Conservation (phyloP, 345 rosid species). For the Corymbia maculata region DNA sequence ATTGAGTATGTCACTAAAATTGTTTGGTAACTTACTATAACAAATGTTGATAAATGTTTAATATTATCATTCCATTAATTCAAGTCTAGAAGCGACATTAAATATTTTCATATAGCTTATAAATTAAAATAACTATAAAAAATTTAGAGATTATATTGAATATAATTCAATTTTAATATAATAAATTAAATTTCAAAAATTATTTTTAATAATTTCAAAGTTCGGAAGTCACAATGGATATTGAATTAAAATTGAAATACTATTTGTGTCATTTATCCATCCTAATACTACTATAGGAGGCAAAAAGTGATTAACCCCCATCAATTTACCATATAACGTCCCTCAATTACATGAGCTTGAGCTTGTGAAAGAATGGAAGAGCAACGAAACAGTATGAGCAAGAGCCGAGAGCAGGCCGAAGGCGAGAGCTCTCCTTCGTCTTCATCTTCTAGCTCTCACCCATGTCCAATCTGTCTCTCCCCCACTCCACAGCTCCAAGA, state of each 20-base stretch:
- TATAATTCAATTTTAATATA: no score
- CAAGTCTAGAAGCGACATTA: no score
- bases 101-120: no score
- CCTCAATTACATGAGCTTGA: neutral
- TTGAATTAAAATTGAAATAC: no score
- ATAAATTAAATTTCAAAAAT: rapidly evolving
- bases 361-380: neutral
- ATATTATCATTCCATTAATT: no score
- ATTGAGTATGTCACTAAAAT: no score
- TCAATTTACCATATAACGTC: neutral
- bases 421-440: neutral
- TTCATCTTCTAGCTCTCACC: constrained; percentile 13
- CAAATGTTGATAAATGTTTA: no score
- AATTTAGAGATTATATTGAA: rapidly evolving
- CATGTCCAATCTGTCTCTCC: constrained; percentile 84
- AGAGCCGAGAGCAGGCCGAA: neutral
- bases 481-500: constrained; percentile 21
- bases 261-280: no score
- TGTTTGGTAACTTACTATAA: no score
- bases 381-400: neutral
- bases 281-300: rapidly evolving
- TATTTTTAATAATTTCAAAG: rapidly evolving
- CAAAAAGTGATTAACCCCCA: no score
- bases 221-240: rapidly evolving
- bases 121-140: no score